Evolutionary conservation across 2,329 filamentous ascomycete species (phyloP), one percentile per base, ranked within the genome.

Genomic region (Didymella pomorum): DNA sequence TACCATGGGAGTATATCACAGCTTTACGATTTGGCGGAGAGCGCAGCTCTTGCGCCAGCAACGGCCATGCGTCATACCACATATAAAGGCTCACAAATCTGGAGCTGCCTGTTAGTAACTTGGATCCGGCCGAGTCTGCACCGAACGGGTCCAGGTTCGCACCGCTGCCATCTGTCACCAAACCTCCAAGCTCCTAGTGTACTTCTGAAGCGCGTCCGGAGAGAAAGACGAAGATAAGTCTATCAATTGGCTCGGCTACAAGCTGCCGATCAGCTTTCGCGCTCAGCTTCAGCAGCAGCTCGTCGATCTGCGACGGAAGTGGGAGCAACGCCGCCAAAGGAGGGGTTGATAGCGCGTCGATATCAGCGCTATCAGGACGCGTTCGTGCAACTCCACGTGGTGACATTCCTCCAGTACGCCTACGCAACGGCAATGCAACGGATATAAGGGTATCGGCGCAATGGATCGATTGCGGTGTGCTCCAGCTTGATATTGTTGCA

Each of bases 1-100:
- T 70, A 29, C 39, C 41, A 54, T 45, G 20, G 10, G 23, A 49
- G 18, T 39, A 10, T 4, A 28, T 45, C 23, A 44, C 25, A 31
- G 10, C n/a, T 43, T 14, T 44, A 23, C 23, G 20, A 49, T 49
- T 16, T 28, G 31, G 50, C 25, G 37, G 37, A 16, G 37, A 48
- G 35, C 23, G 29, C 45, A 48, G 48, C 44, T 52, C 26, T 52
- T 43, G 39, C 35, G 37, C 41, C 39, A 31, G 18, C 49, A 43
- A 45, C 33, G 42, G 41, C 28, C 42, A 21, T 60, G 56, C 52
- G 56, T 52, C 52, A 55, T 60, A 46, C 35, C 48, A 52, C 33
- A 39, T 52, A 26, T 60, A 52, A 39, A 41, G 20, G 25, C 43
- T 31, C 44, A 46, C 25, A 39, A 28, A n/a, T 26, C 48, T 52